phyloP scores from a whole-genome alignment of 2,329 filamentous ascomycete species.

The Ophiostoma sp. region DNA sequence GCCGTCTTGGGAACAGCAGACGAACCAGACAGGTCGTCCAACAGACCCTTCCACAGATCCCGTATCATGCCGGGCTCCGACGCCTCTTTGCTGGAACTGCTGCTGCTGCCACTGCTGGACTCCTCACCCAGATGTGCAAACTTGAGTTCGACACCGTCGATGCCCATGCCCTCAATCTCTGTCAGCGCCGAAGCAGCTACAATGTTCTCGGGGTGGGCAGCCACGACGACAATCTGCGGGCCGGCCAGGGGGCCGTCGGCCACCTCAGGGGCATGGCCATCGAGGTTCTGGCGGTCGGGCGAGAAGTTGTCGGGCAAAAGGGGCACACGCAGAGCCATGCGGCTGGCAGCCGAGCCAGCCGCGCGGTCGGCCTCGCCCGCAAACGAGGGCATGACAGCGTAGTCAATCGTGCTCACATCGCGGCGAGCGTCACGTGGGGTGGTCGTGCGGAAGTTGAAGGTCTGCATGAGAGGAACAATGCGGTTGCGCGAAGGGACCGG shows the following conservation, averaged over 20 bases:
- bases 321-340: conserved; percentile 53
- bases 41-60: conserved; percentile 57
- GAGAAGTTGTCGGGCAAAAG: conserved; percentile 61
- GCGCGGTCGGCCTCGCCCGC: conserved; percentile 36
- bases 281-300: conserved; percentile 44
- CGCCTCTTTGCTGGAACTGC: conserved; percentile 21
- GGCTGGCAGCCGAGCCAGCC: conserved; percentile 24
- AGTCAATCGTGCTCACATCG: conserved; percentile 49
- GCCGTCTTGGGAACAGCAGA: conserved; percentile 16
- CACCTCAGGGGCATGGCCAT: conserved; percentile 47
- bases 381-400: conserved; percentile 51
- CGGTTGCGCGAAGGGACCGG: conserved; percentile 45
- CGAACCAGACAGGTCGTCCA: conserved; percentile 29
- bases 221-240: conserved; percentile 56
- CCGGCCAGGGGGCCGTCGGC: conserved; percentile 44
- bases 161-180: conserved; percentile 58
- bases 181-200: conserved; percentile 52
- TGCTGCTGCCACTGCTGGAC: background rate
- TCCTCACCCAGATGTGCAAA: conserved; percentile 45
- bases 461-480: conserved; percentile 62
- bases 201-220: conserved; percentile 56
- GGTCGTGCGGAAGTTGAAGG: conserved; percentile 60
- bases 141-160: conserved; percentile 58
- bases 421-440: conserved; percentile 41
- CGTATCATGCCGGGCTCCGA: conserved; percentile 49